Evolutionary conservation across 1,139 yeast genomes (phyloP), one percentile per base, ranked within the genome.

Genomic region (Hyphopichia fennica): DNA sequence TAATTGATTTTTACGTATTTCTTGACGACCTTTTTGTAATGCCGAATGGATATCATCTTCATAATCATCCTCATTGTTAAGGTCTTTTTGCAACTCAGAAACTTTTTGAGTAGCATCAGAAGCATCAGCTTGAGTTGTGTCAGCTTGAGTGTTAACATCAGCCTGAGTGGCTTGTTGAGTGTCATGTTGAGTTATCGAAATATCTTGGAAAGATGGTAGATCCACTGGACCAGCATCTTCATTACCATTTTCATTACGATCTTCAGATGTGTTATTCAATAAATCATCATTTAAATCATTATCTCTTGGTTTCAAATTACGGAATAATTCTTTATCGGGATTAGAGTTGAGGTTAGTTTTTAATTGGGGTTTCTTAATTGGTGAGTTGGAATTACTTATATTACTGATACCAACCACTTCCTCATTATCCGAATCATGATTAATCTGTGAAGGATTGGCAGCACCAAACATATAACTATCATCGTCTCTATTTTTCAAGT

Each of bases 401-500:
- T 22, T 7, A 22, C 10, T 10, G 25, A 17, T 15, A 13, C 9
- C 13, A 17, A 33, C 35, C 14, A 33, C 4, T 19, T 34, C 44
- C 2, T 41, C 41, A 17, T 39, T 41, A 17, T 35, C 42, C 8
- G 32, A 29, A n/a, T 28, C 17, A 28, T 28, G 16, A 28, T 25
- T 25, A n/a, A 25, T 5, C 11, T 25, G 28, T 9, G 28, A 25
- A 25, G 28, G 11, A 11, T n/a, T 25, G n/a, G 17, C 42, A 29
- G 57, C 63, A 2, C 72, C 74, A 50, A 65, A 65, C 72, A 67
- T 67, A 43, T 62, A 66, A 41, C 69, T 63, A 40, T 68, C 73
- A 45, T 66, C 72, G 28, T 52, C 50, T 37, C 65, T 45, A 19
- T 41, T 42, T 43, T 45, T 43, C 50, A 54, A 5, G 5, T 27